Evolutionary conservation across 371 early-diverging fungal genomes (phyloP).

Genomic region (Rhizopus sp.): DNA sequence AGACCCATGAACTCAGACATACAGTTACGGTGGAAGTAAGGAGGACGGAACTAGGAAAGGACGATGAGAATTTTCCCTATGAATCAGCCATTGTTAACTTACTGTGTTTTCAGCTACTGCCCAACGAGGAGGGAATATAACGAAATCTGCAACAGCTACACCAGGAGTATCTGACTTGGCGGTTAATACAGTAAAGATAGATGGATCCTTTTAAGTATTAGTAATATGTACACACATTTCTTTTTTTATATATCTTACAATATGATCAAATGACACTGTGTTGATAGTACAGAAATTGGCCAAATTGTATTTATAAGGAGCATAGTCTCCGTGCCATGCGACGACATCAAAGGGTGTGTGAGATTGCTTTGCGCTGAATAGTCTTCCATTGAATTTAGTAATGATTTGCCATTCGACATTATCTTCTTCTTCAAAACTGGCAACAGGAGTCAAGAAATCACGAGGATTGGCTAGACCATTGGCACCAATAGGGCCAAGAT

Average conservation of each 20-base stretch:
- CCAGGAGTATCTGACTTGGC: slow-evolving; percentile 88
- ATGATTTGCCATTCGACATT: slow-evolving; percentile 64
- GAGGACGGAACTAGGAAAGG: slow-evolving; percentile 78
- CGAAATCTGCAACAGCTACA: slow-evolving; percentile 93
- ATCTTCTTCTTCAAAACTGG: slow-evolving; percentile 72
- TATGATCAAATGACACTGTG: slow-evolving; percentile 91
- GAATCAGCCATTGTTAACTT: slow-evolving; percentile 20
- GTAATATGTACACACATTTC: neutral
- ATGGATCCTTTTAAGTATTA: slow-evolving; percentile 69
- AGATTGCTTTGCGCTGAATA: slow-evolving; percentile 73
- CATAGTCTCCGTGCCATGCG: slow-evolving; percentile 98
- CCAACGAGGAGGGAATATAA: slow-evolving; percentile 98
- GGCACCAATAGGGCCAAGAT: slow-evolving; percentile 95
- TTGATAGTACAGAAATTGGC: slow-evolving; percentile 84
- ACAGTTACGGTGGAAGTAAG: slow-evolving; percentile 95
- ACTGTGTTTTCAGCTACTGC: slow-evolving; percentile 87
- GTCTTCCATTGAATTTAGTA: slow-evolving; percentile 82
- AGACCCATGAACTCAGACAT: slow-evolving; percentile 98
- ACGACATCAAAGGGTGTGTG: slow-evolving; percentile 96
- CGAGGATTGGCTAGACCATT: slow-evolving; percentile 96
- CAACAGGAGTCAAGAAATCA: slow-evolving; percentile 90
- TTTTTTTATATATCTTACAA: slow-evolving; percentile 46
- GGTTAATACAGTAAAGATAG: slow-evolving; percentile 94
- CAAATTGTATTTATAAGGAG: slow-evolving; percentile 94
- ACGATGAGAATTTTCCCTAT: neutral